phyloP scores from a whole-genome alignment of 371 early-diverging fungal genomes.

The Dinochytrium kinnereticum region DNA sequence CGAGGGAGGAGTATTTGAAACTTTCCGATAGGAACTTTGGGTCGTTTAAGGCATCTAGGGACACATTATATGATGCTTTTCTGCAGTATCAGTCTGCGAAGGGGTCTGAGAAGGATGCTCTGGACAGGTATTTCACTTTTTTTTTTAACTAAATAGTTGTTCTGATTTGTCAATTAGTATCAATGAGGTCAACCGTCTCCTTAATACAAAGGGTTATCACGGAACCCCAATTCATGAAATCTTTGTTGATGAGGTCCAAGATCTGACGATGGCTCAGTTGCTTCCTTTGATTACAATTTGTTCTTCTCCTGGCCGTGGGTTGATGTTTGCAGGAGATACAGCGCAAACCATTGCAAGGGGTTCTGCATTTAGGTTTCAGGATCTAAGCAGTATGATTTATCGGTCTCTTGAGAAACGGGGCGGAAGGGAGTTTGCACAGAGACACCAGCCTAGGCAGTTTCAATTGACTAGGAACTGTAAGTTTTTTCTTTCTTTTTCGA shows the following conservation, averaged over 20 bases:
- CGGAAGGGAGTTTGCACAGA: constrained; percentile 4
- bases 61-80: constrained; percentile 27
- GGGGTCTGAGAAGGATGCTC: neutral
- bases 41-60: constrained; percentile 2
- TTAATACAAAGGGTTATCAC: constrained; percentile 2
- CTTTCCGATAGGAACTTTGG: constrained; percentile 13
- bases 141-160: neutral
- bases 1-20: constrained; percentile 19
- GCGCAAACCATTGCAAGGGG: constrained; percentile 38
- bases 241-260: constrained; percentile 38
- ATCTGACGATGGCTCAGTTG: constrained; percentile 40
- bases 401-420: neutral
- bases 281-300: constrained; percentile 33
- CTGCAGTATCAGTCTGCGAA: constrained; percentile 23
- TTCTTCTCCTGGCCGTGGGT: constrained; percentile 27
- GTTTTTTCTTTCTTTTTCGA: neutral
- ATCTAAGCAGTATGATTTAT: constrained; percentile 32
- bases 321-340: constrained; percentile 44
- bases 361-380: constrained; percentile 36
- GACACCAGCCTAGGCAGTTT: constrained; percentile 10
- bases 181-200: constrained; percentile 31
- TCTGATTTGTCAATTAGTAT: constrained; percentile 4
- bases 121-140: neutral
- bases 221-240: constrained; percentile 22
- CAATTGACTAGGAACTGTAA: constrained; percentile 30